Conservation (phyloP, 371 early-diverging fungal species). For the Mucor saturninus region DNA sequence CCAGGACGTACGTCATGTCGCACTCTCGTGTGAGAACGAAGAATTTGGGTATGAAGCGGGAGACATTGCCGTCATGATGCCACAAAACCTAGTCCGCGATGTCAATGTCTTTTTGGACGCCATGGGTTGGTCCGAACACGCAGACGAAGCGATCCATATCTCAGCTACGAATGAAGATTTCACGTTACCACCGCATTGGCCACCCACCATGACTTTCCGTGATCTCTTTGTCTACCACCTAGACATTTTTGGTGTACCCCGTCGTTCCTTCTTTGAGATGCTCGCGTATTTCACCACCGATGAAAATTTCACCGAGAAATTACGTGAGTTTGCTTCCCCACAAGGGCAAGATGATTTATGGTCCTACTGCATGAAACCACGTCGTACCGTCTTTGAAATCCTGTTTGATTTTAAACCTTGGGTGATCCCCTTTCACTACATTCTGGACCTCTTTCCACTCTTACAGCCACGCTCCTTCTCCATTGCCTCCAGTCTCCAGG, state of each 20-base stretch:
- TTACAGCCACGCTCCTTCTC: constrained; percentile 86
- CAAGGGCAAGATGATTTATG: constrained; percentile 90
- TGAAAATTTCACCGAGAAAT: constrained; percentile 75
- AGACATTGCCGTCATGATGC: constrained; percentile 80
- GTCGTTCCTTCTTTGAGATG: constrained; percentile 89
- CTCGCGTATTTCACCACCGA: constrained; percentile 78
- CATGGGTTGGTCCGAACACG: constrained; percentile 74
- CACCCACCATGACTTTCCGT: constrained; percentile 65
- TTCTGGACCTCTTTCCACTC: constrained; percentile 82
- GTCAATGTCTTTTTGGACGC: constrained; percentile 72
- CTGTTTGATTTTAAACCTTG: constrained; percentile 81
- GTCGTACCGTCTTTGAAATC: constrained; percentile 83
- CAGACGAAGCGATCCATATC: constrained; percentile 69
- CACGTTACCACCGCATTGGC: constrained; percentile 55
- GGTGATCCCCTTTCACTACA: constrained; percentile 77
- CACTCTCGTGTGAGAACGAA: constrained; percentile 38
- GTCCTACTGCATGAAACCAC: constrained; percentile 78
- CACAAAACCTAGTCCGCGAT: constrained; percentile 70
- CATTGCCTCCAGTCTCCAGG: constrained; percentile 67
- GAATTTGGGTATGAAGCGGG: constrained; percentile 71
- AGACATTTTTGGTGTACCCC: constrained; percentile 85
- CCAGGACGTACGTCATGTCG: constrained; percentile 89
- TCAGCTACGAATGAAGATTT: constrained; percentile 44
- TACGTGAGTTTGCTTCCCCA: constrained; percentile 78
- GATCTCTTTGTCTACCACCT: constrained; percentile 72